Conservation (phyloP, 108 stramenopile species). For the Cyclotella sp. region DNA sequence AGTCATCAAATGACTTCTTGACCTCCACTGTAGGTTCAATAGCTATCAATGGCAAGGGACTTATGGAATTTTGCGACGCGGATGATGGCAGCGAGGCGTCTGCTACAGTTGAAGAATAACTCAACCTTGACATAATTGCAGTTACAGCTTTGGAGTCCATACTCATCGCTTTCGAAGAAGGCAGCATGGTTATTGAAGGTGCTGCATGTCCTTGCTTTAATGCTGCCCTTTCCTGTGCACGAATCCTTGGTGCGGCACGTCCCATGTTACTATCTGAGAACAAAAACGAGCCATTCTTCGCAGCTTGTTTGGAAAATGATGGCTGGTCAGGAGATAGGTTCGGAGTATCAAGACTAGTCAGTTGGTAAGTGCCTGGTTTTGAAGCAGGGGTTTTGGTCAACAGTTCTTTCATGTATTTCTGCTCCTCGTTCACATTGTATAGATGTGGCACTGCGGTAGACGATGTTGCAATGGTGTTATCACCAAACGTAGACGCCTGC, state of each 20-base stretch:
- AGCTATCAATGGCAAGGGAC: conserved; percentile 4
- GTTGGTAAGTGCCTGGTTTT: neutral
- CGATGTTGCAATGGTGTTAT: conserved; percentile 42
- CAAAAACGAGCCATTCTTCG: conserved; percentile 43
- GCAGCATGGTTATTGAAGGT: conserved; percentile 44
- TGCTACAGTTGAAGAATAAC: conserved; percentile 19
- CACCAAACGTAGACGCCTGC: conserved; percentile 29
- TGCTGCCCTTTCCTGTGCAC: conserved; percentile 31
- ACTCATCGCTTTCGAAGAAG: conserved; percentile 18
- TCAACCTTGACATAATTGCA: conserved; percentile 10
- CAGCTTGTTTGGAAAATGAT: conserved; percentile 37
- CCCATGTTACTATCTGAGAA: conserved; percentile 52
- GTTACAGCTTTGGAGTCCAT: neutral
- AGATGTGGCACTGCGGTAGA: conserved; percentile 6
- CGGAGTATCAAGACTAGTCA: conserved; percentile 9
- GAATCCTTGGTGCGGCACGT: conserved; percentile 42
- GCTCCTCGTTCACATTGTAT: neutral
- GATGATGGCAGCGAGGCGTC: neutral
- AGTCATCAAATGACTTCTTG: conserved; percentile 15
- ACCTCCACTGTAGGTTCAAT: conserved; percentile 4
- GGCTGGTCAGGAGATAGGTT: conserved; percentile 30
- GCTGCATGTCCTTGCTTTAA: conserved; percentile 16
- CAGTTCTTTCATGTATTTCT: neutral
- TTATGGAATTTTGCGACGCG: neutral
- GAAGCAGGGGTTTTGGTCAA: neutral